Evolutionary conservation across 306 rosid genomes (phyloP), one percentile per base, ranked within the genome.

Genomic region (Dalbergia cultrata): DNA sequence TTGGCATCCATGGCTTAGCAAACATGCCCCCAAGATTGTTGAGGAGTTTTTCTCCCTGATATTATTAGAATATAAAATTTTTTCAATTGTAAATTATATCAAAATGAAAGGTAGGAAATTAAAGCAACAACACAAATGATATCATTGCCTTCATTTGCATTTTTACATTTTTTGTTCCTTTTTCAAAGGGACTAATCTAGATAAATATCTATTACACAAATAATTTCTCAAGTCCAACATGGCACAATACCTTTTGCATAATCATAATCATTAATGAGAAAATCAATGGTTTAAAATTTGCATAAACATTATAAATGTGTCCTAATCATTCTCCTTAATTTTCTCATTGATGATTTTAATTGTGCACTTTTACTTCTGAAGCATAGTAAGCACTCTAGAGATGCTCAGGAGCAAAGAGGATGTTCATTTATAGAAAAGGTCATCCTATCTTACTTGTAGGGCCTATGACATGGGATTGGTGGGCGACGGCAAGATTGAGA

Each of bases 21-120:
- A 96, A 93, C 90, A 96, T 90, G 78, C 99, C 99, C 35, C 99
- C 99, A 63, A 96, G 99, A 87, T 85, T 88, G 83, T 87, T 92
- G 43, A 96, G 85, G 83, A 96, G 94, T 82, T 96, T 96, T 85
- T 96, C 99, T 39, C 99, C 99, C 98, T 95, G 85, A 75, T 50
- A 50, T 61, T 21, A 52, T 69, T 31, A 53, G 4, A 76, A 77
- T 44, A 16, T 26, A 35, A 66, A 13, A 6, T 50, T 70, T 58
- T 67, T 70, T 3, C 26, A 65, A 52, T 22, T 50, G 43, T 17
- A 39, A 47, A 31, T 18, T 4, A 13, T 18, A 52, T 10, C 9
- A 11, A 14, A 37, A 62, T 14, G 9, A 64, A 13, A 39, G 33
- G 37, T 17, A 78, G 56, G 7, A 74, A 50, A 70, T 14, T 6